A percentile compares a stretch with the other conserved stretches of the same genome.
These are phyloP conservation scores for Schwanniomyces etchellsii DNA, from an alignment of 1,139 yeast species.

Conservation along the genomic window DNA sequence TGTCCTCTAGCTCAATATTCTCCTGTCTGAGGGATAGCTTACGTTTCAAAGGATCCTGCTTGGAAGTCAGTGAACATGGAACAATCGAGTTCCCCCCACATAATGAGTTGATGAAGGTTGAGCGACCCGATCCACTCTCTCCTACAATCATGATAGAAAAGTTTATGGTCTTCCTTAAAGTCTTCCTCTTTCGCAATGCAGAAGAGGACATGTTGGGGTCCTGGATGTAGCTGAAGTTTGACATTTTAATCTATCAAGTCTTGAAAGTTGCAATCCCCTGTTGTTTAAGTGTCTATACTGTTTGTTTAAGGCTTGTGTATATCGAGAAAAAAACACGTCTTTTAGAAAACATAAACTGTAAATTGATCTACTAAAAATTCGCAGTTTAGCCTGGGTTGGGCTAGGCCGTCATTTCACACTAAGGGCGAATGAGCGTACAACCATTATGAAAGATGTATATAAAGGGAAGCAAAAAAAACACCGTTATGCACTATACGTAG, in stretches of 20 bases:
- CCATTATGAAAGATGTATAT: too few species aligned
- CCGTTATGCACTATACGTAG: too few species aligned
- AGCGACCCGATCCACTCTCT: slow-evolving; percentile 56
- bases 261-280: slow-evolving; percentile 1
- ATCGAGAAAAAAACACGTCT: too few species aligned
- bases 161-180: slow-evolving; percentile 47
- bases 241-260: slow-evolving; percentile 2
- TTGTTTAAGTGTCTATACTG: slow-evolving; percentile 1
- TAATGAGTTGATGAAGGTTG: slow-evolving; percentile 57
- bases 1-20: slow-evolving; percentile 46
- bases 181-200: slow-evolving; percentile 53
- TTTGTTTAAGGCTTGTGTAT: neutral
- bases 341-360: too few species aligned
- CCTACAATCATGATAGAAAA: slow-evolving; percentile 59
- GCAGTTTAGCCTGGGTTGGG: too few species aligned
- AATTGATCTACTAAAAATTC: too few species aligned
- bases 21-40: slow-evolving; percentile 43
- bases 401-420: too few species aligned
- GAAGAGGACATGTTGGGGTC: slow-evolving; percentile 20
- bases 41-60: slow-evolving; percentile 38
- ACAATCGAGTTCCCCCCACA: slow-evolving; percentile 78
- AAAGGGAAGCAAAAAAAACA: too few species aligned
- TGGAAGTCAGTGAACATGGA: slow-evolving; percentile 32
- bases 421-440: too few species aligned
- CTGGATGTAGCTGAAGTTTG: slow-evolving; percentile 5